Conservation (phyloP, 2,329 filamentous ascomycete genomes). For the Myriangium duriaei region DNA sequence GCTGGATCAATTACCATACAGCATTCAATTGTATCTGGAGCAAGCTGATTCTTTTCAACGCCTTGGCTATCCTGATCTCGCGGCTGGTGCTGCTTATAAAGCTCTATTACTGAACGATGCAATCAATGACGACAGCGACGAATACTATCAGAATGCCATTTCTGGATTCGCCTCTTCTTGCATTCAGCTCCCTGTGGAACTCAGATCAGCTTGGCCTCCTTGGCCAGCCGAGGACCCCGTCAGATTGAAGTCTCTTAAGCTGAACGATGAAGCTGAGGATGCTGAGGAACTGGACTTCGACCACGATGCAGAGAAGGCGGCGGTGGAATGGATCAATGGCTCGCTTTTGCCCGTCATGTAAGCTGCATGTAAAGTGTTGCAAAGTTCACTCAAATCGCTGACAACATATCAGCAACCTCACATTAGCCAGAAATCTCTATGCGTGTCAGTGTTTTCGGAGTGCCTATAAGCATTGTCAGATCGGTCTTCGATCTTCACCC, state of each 20-base stretch:
- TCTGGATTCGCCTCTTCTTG: background rate
- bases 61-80: slow-evolving; percentile 79
- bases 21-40: slow-evolving; percentile 40
- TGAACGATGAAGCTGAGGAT: background rate
- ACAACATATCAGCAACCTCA: slow-evolving; percentile 6
- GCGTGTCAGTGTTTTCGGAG: slow-evolving; percentile 52
- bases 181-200: background rate
- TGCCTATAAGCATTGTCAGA: slow-evolving; percentile 51
- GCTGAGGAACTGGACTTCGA: background rate
- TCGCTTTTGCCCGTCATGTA: background rate
- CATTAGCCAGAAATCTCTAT: slow-evolving; percentile 40
- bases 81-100: slow-evolving; percentile 78
- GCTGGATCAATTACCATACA: slow-evolving; percentile 24
- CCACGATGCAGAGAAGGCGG: background rate
- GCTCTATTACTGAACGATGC: slow-evolving; percentile 81
- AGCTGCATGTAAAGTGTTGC: background rate
- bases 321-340: background rate
- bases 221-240: background rate
- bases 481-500: slow-evolving; percentile 45
- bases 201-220: background rate
- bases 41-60: slow-evolving; percentile 59
- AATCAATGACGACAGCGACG: slow-evolving; percentile 61
- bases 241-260: background rate
- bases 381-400: background rate
- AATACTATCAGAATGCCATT: slow-evolving; percentile 61